phyloP scores from a whole-genome alignment of 352 stramenopile species.

The Globisporangium rhizosaccharum region DNA sequence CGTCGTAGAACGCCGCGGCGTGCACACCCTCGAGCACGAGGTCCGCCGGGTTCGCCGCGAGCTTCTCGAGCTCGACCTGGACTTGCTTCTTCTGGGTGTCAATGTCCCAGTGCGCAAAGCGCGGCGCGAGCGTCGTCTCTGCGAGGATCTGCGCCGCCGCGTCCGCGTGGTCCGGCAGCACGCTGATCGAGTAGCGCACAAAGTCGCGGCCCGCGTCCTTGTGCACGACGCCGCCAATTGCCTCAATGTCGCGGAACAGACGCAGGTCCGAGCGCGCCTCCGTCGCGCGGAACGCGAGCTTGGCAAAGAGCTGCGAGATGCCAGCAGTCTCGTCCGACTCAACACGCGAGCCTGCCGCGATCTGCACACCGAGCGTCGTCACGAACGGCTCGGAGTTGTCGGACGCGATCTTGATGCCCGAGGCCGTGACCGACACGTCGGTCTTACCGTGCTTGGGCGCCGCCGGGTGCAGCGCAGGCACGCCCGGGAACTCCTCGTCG shows the following conservation, averaged over 20 bases:
- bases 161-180: conserved; percentile 63
- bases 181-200: conserved; percentile 73
- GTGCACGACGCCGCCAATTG: conserved; percentile 62
- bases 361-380: conserved; percentile 57
- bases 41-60: conserved; percentile 30
- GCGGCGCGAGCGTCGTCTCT: conserved; percentile 70
- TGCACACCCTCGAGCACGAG: conserved; percentile 59
- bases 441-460: conserved; percentile 27
- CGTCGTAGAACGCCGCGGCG: conserved; percentile 78
- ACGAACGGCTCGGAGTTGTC: conserved; percentile 41
- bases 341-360: conserved; percentile 51
- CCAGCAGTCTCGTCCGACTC: conserved; percentile 71
- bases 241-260: conserved; percentile 79
- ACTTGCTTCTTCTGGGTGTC: conserved; percentile 67
- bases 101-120: conserved; percentile 78
- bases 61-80: conserved; percentile 40
- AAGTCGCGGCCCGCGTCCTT: conserved; percentile 63
- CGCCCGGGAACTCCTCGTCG: conserved; percentile 54
- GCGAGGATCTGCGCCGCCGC: conserved; percentile 67
- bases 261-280: conserved; percentile 68
- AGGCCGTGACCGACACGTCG: conserved; percentile 31
- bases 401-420: conserved; percentile 59
- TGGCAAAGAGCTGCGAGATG: conserved; percentile 71
- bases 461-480: conserved; percentile 34
- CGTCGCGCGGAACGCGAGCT: conserved; percentile 83